phyloP scores from a whole-genome alignment of 1,284 basidiomycete genomes.

The Trichosporon sp. region DNA sequence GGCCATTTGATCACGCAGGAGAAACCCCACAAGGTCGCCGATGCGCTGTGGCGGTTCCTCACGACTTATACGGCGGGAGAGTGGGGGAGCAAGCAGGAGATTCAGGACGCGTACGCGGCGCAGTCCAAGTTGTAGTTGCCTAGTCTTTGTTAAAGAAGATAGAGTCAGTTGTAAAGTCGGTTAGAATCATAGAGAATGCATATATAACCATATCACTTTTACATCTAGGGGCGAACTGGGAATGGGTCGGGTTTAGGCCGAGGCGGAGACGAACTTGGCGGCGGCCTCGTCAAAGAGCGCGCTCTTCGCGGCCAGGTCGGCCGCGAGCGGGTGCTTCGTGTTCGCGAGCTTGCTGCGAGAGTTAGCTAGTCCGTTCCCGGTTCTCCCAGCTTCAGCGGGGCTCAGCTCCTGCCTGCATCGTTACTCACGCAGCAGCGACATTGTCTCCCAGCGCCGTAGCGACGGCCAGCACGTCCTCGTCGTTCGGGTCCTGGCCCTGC shows the following conservation, averaged over 20 bases:
- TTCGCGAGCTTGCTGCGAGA: conserved; percentile 44
- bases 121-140: conserved; percentile 20
- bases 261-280: conserved; percentile 62
- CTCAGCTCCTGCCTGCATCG: no score
- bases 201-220: conserved; percentile 2
- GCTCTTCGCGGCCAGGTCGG: conserved; percentile 49
- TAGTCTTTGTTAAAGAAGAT: no score
- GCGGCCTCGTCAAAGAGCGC: conserved; percentile 65
- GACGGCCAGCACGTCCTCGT: conserved; percentile 73
- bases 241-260: conserved; percentile 32
- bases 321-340: conserved; percentile 49
- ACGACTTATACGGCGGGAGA: conserved; percentile 29
- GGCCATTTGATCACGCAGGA: conserved; percentile 51
- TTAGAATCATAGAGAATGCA: neutral
- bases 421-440: conserved; percentile 67
- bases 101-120: conserved; percentile 15
- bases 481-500: conserved; percentile 56
- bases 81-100: conserved; percentile 24
- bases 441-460: conserved; percentile 65
- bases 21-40: conserved; percentile 42
- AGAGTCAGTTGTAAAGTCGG: neutral
- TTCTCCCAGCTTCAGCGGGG: no score
- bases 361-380: neutral
- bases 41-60: conserved; percentile 43
- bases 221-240: neutral